Evolutionary conservation across 192 early-diverging fungal genomes (phyloP), one percentile per base, ranked within the genome.

Genomic region (Backusella sp.): DNA sequence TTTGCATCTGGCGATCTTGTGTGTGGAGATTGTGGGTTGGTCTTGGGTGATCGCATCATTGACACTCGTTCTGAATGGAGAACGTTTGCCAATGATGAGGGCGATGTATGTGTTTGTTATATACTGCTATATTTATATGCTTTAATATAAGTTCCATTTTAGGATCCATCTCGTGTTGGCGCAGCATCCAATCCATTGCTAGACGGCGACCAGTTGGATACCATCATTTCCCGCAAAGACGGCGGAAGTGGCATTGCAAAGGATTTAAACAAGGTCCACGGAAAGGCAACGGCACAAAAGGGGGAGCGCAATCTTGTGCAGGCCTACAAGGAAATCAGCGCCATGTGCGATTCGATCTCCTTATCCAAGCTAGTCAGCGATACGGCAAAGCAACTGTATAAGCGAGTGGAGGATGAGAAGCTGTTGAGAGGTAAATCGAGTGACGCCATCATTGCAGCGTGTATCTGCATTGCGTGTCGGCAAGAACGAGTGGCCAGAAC

Each of bases 51-150:
- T 77, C 87, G 96, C 12, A 90, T 98, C 76, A 96, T 97, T 73
- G 95, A 95, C 79, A 96, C 97, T 34, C 91, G 96, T 11, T 96
- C 94, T 12, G 98, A 99, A 82, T 99, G 98, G 98, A 92, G 98
- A 65, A 99, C 96, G 26, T 95, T 96, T 77, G 90, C 94, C 28
- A 95, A 95, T 81, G 96, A 96, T 73, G 95, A 91, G 74, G 93
- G 91, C 66, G 94, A 94, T 77, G 80, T 81, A 81, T 72, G 80
- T 75, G 9, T 14, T 15, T 52, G 21, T 8, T 15, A 17, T 44
- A 44, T 5, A 44, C 15, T 15, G 14, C 1, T 42, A n/a, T n/a
- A 4, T 15, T 14, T 17, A 44, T 44, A 44, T 14, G 4, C 59
- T 44, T 53, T n/a, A 68, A 68, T 8, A 36, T 17, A 68, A 68